Percentiles rank a stretch among this genome's conserved stretches.
Evolutionary conservation across 176 grass and related monocot species (phyloP).

Genomic region (Avena insularis): DNA sequence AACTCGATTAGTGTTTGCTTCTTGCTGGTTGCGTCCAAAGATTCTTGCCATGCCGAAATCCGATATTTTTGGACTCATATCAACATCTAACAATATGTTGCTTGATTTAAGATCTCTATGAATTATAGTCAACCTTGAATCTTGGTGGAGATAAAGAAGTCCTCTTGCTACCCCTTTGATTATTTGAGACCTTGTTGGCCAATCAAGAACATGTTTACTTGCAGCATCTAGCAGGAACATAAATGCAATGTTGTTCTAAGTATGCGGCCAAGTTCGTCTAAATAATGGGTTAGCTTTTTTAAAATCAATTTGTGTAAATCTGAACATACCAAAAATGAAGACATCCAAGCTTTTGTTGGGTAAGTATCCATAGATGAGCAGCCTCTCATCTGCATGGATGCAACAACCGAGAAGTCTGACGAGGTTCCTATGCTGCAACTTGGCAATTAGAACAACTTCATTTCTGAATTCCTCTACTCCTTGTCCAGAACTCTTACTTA

Average conservation of each 20-base stretch:
- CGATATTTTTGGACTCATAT: constrained; percentile 71
- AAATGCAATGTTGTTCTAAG: not conserved
- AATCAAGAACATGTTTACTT: constrained; percentile 48
- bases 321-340: constrained; percentile 44
- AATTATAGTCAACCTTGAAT: constrained; percentile 65
- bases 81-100: constrained; percentile 12
- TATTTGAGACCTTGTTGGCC: constrained; percentile 56
- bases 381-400: constrained; percentile 56
- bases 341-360: constrained; percentile 51
- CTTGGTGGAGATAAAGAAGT: constrained; percentile 71
- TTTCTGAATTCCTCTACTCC: constrained; percentile 54
- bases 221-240: constrained; percentile 36
- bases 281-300: too few relatives aligned
- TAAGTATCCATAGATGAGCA: constrained; percentile 51
- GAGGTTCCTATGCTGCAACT: constrained; percentile 50
- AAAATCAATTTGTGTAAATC: not conserved
- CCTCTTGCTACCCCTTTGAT: constrained; percentile 62
- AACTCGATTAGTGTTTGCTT: constrained; percentile 59
- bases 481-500: constrained; percentile 52
- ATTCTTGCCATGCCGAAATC: constrained; percentile 78
- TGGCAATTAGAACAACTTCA: constrained; percentile 53
- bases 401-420: constrained; percentile 59
- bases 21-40: constrained; percentile 50
- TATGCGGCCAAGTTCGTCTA: not conserved
- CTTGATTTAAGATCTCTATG: constrained; percentile 61